Conservation (phyloP, 2,329 filamentous ascomycete species). For the Diplodia scrobiculata region DNA sequence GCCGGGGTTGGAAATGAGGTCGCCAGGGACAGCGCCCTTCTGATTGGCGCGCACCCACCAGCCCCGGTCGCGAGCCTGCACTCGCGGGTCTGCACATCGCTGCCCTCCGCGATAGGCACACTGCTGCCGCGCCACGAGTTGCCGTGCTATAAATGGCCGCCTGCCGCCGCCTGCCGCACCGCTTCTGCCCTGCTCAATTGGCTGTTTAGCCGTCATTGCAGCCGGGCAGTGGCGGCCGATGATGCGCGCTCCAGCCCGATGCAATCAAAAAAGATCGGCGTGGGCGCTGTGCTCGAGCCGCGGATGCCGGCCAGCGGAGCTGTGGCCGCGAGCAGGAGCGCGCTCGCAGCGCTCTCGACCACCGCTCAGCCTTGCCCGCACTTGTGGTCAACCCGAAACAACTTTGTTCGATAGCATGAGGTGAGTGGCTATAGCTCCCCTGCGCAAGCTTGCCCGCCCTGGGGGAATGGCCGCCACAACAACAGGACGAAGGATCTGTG, state of each 20-base stretch:
- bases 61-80: constrained; percentile 9
- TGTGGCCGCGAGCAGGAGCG: constrained; percentile 7
- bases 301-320: constrained; percentile 5
- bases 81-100: constrained; percentile 4
- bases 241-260: constrained; percentile 1
- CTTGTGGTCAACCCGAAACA: constrained; percentile 12
- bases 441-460: neutral
- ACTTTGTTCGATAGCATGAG: neutral
- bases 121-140: neutral
- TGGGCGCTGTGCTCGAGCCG: constrained; percentile 15
- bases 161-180: neutral
- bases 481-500: neutral
- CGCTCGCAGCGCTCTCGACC: neutral
- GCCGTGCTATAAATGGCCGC: constrained; percentile 2
- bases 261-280: constrained; percentile 21
- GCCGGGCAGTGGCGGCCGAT: neutral
- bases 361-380: constrained; percentile 22
- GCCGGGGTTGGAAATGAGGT: constrained; percentile 17
- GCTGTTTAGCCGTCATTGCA: neutral
- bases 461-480: neutral
- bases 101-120: neutral
- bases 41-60: neutral
- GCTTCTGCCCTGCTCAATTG: neutral
- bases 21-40: constrained; percentile 2
- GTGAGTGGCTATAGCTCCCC: neutral